Evolutionary conservation across 139 green algal genomes (phyloP), one percentile per base, ranked within the genome.

Genomic region (Micractinium conductrix): DNA sequence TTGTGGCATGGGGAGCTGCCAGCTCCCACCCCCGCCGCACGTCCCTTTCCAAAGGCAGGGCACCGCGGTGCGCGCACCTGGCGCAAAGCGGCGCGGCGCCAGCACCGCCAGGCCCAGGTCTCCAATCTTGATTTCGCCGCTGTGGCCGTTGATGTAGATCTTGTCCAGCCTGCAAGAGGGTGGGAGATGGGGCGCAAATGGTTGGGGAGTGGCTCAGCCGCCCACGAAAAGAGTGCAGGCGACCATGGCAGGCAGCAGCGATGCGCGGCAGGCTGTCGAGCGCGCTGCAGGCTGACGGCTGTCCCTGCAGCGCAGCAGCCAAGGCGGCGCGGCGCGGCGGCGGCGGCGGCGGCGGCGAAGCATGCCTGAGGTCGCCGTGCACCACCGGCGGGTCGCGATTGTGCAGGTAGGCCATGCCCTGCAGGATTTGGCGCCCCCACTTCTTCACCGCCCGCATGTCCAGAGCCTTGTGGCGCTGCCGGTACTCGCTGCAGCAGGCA

Each of bases 281-380:
- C n/a, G n/a, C n/a, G n/a, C n/a, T n/a, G n/a, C n/a, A n/a, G n/a
- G n/a, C n/a, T n/a, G n/a, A n/a, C n/a, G n/a, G n/a, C n/a, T n/a
- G n/a, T n/a, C n/a, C n/a, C n/a, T n/a, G n/a, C n/a, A n/a, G n/a
- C n/a, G n/a, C n/a, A n/a, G n/a, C n/a, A n/a, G n/a, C n/a, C n/a
- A n/a, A n/a, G n/a, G n/a, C n/a, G n/a, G n/a, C n/a, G n/a, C n/a
- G n/a, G n/a, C n/a, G n/a, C n/a, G n/a, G n/a, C n/a, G n/a, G n/a
- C n/a, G n/a, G n/a, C n/a, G n/a, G n/a, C n/a, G n/a, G n/a, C n/a
- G n/a, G n/a, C n/a, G n/a, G n/a, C n/a, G n/a, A n/a, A n/a, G n/a
- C n/a, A n/a, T n/a, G n/a, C n/a, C n/a, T n/a, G n/a, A 99, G 89
- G 87, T 99, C 97, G 0, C 96, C 94, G 87, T 99, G 97, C 50